A percentile compares a stretch with the other conserved stretches of the same genome.
Evolutionary conservation across 306 rosid genomes (phyloP).

Genomic region (Acacia confusa): DNA sequence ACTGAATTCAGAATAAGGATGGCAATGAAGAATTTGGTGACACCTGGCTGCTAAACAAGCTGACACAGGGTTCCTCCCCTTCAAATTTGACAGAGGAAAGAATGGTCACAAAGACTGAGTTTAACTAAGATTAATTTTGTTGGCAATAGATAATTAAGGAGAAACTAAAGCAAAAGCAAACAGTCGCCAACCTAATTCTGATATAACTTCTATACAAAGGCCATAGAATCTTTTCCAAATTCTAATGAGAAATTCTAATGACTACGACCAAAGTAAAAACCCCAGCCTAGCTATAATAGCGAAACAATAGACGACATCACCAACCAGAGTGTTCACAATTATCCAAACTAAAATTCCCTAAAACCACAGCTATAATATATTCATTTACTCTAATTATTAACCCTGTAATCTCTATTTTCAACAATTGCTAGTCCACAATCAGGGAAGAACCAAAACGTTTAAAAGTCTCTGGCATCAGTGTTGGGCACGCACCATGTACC

Average conservation of each 20-base stretch:
- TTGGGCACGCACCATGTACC: background rate
- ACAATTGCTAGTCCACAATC: background rate
- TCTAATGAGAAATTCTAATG: background rate
- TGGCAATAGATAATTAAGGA: background rate
- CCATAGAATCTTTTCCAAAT: background rate
- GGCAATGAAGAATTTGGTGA: conserved; percentile 17
- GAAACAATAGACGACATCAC: background rate
- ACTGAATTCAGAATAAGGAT: conserved; percentile 1
- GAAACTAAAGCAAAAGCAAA: background rate
- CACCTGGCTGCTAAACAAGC: conserved; percentile 14
- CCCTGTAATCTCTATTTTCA: background rate
- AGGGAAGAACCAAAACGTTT: background rate
- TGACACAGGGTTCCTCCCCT: conserved; percentile 16
- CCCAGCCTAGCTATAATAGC: background rate
- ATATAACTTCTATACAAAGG: background rate
- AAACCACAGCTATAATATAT: background rate
- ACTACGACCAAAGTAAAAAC: background rate
- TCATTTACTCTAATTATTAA: background rate
- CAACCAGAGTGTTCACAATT: background rate
- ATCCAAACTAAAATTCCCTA: background rate
- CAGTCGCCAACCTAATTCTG: background rate
- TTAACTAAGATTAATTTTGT: background rate
- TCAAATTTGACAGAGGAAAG: conserved; percentile 24
- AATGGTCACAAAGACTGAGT: background rate
- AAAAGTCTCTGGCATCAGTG: background rate